Conservation (phyloP, 345 rosid genomes). For the Gossypium australe region DNA sequence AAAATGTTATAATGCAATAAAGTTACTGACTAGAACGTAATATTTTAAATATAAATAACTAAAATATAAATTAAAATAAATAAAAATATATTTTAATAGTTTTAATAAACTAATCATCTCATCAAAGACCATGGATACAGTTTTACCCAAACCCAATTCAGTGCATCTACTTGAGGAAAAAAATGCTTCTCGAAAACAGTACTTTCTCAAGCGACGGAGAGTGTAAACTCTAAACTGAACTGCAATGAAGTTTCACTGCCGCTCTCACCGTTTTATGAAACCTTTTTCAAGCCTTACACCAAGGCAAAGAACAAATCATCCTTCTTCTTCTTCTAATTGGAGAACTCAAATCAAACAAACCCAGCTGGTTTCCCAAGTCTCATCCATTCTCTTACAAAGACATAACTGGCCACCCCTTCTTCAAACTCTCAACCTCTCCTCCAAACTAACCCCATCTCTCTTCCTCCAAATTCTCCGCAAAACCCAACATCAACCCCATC, state of each 20-base stretch:
- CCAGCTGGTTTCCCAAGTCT: conserved; percentile 42
- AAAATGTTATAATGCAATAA: accelerated
- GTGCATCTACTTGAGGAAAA: too few relatives aligned
- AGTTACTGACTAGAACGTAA: accelerated
- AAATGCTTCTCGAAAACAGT: not conserved
- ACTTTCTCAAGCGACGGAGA: conserved; percentile 16
- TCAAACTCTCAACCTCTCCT: conserved; percentile 33
- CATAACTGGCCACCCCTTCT: conserved; percentile 42
- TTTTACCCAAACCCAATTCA: too few relatives aligned
- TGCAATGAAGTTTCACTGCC: conserved; percentile 22
- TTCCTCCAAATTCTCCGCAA: conserved; percentile 49
- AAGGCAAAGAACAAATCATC: not conserved
- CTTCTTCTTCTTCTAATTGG: conserved; percentile 30
- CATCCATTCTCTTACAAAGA: conserved; percentile 55
- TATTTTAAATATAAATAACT: too few relatives aligned
- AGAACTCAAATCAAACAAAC: conserved; percentile 38
- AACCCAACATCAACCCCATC: conserved; percentile 25
- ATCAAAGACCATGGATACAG: too few relatives aligned
- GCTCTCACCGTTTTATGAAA: conserved; percentile 17
- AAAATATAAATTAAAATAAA: too few relatives aligned
- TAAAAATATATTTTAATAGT: too few relatives aligned
- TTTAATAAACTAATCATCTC: too few relatives aligned
- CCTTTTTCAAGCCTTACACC: conserved; percentile 25
- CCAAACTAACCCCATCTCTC: conserved; percentile 40
- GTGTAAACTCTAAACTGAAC: not conserved